Evolutionary conservation across 352 stramenopile species (phyloP).

Genomic region (Blastocystis sp.): DNA sequence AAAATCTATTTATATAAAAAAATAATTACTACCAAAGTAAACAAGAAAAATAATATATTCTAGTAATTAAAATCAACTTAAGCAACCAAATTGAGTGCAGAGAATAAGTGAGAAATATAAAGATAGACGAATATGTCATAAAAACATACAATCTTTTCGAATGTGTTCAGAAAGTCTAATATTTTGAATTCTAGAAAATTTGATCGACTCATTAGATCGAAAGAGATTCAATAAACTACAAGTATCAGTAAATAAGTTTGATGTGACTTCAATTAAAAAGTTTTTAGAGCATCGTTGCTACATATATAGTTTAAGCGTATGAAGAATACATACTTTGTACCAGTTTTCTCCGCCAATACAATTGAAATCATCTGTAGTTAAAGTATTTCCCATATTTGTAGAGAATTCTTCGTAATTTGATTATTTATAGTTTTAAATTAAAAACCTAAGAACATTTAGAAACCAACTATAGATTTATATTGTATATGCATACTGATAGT

Average conservation of each 20-base stretch:
- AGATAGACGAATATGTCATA: not conserved
- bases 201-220: conserved; percentile 32
- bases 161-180: conserved; percentile 29
- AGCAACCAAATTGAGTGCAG: no score
- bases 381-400: conserved; percentile 35
- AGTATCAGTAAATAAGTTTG: conserved; percentile 27
- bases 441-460: no score
- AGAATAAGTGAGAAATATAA: no score
- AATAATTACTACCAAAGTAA: no score
- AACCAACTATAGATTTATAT: no score
- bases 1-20: conserved; percentile 9
- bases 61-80: no score
- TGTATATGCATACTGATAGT: no score
- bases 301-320: not conserved
- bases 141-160: conserved; percentile 17
- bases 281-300: conserved; percentile 37
- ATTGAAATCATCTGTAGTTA: conserved; percentile 36
- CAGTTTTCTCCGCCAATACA: conserved; percentile 29
- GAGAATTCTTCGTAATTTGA: no score
- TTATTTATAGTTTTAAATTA: no score
- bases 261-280: conserved; percentile 25
- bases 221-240: conserved; percentile 10
- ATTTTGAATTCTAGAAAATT: conserved; percentile 33
- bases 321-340: conserved; percentile 21
- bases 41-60: no score